Base-by-base conservation (phyloP, 2,329 filamentous ascomycete species). In the Colletotrichum cuscutae region DNA sequence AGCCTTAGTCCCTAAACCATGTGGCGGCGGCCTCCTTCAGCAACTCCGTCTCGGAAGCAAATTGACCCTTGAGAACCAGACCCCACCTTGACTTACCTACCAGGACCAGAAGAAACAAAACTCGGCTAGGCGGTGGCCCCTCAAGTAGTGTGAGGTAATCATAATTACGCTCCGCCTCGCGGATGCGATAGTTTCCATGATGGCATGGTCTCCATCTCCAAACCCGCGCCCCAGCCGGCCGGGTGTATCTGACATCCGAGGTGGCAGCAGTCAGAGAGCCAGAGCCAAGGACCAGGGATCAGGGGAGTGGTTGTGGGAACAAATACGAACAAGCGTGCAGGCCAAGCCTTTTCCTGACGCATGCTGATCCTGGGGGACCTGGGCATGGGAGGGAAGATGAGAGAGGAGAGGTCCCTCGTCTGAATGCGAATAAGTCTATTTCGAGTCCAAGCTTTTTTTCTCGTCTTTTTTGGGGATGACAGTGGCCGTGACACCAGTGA, bases 191-290 rank as follows among this genome's bases (percentile, higher is more conserved):
- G 13, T 30, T 69, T 60, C 59, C 65, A 72, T 52, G 24, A 42
- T 42, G 37, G 37, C 37, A 42, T 42, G 6, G 37, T 42, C 37
- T 42, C 26, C 49, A 15, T 15, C 12, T 2, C 62, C 32, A 32
- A 12, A 42, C 52, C 15, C 65, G 19, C 42, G 32, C 58, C 58
- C 11, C 5, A 30, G 26, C 32, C 35, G 35, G 35, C 59, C 42
- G 65, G 69, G 59, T 22, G 58, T 24, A 68, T 72, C 69, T 72
- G 65, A 72, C 69, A 56, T 69, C 65, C 59, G 69, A 72, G 35
- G 49, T 66, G 46, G 60, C 53, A 70, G 42, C 42, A 49, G 42
- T 49, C 42, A 49, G 42, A 9, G 42, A 9, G 32, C 19, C 7
- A 22, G 42, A 22, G 42, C 19, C 19, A n/a, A 49, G 42, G 42